Evolutionary conservation across 2,329 filamentous ascomycete species (phyloP).

Genomic region (Paraphoma chrysanthemicola): DNA sequence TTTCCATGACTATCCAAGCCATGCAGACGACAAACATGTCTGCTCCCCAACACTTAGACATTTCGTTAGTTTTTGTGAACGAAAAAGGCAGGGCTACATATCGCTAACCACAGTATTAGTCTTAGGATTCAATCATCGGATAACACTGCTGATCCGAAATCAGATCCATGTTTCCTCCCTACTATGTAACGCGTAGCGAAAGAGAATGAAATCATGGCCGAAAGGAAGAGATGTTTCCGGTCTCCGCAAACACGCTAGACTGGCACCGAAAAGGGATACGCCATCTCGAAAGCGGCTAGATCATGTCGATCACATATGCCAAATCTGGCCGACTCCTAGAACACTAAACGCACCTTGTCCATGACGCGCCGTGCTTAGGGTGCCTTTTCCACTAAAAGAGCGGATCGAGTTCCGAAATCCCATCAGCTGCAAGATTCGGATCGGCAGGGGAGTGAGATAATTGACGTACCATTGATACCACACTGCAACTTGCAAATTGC

Average conservation of each 20-base stretch:
- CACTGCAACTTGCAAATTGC: neutral
- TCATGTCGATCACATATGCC: neutral
- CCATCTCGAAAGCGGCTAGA: neutral
- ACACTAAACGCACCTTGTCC: neutral
- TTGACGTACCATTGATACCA: neutral
- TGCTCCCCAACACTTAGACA: too few relatives aligned
- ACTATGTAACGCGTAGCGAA: too few relatives aligned
- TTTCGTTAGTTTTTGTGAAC: too few relatives aligned
- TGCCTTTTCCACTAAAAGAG: neutral
- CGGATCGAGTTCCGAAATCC: neutral
- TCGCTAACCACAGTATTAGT: too few relatives aligned
- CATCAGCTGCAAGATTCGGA: neutral
- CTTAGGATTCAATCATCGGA: too few relatives aligned
- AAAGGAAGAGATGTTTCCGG: neutral
- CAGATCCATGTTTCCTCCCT: too few relatives aligned
- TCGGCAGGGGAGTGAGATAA: neutral
- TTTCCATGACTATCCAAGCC: too few relatives aligned
- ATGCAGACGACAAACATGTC: too few relatives aligned
- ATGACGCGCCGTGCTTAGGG: neutral
- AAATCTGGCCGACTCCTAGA: neutral
- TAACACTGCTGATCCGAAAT: too few relatives aligned
- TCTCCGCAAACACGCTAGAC: neutral
- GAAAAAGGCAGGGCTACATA: too few relatives aligned
- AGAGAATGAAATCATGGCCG: neutral
- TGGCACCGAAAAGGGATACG: neutral